A percentile compares a stretch with the other conserved stretches of the same genome.
Evolutionary conservation across 2,329 filamentous ascomycete species (phyloP).

Genomic region (Pyrenochaeta sp.): DNA sequence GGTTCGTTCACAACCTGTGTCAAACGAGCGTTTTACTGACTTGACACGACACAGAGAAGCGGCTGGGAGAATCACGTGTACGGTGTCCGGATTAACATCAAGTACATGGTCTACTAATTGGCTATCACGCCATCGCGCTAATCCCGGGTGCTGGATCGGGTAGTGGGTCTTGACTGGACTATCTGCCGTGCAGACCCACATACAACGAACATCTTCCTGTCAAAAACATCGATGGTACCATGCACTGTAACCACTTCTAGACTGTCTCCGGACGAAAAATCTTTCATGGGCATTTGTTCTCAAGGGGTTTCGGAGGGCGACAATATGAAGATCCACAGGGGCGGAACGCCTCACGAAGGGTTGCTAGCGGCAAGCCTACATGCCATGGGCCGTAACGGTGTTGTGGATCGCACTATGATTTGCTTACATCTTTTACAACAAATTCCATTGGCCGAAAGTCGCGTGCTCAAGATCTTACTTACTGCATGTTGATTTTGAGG

Average conservation of each 20-base stretch:
- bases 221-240: not conserved
- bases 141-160: not conserved
- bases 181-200: not conserved
- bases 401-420: no score
- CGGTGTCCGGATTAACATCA: conserved; percentile 17
- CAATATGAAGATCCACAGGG: no score
- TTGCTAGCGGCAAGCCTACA: no score
- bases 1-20: conserved; percentile 14
- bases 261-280: no score
- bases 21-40: not conserved
- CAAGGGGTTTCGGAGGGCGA: no score
- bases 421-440: conserved; percentile 7
- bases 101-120: conserved; percentile 15
- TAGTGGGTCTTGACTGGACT: not conserved
- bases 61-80: conserved; percentile 27
- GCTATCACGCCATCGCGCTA: conserved; percentile 5
- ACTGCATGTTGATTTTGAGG: conserved; percentile 8
- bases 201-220: not conserved
- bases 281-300: not conserved
- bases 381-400: no score
- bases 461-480: conserved; percentile 10
- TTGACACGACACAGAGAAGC: conserved; percentile 12
- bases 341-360: no score
- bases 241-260: no score
- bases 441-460: conserved; percentile 12